These are phyloP conservation scores for Rosa rugosa DNA, from an alignment of 306 rosid species.

Conservation along the genomic window DNA sequence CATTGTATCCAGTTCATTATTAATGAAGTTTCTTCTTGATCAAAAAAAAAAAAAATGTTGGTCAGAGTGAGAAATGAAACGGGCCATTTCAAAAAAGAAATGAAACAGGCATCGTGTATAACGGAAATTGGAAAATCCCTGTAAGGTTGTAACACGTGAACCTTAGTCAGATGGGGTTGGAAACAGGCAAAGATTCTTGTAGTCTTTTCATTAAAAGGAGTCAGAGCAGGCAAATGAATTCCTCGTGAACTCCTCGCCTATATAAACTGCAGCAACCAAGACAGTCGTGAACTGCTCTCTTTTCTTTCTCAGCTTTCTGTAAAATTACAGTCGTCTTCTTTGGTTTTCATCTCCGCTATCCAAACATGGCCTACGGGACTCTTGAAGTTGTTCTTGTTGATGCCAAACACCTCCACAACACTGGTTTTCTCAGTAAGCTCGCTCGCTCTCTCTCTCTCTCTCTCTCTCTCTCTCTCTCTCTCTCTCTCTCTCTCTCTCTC, in stretches of 20 bases:
- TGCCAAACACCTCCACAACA: background rate
- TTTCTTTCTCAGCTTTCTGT: background rate
- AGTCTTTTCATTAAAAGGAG: background rate
- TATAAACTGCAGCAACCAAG: background rate
- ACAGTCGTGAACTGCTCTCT: background rate
- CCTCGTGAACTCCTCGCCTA: background rate
- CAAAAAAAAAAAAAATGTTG: too few species aligned
- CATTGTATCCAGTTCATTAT: too few species aligned
- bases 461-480: slow-evolving; percentile 8
- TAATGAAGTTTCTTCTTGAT: too few species aligned
- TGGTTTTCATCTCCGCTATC: background rate
- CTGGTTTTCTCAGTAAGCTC: background rate
- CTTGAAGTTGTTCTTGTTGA: slow-evolving; percentile 7
- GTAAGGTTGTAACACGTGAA: background rate
- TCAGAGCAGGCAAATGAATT: background rate
- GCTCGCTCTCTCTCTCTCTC: background rate
- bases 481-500: slow-evolving; percentile 2
- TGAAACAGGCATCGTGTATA: background rate
- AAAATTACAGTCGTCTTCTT: background rate
- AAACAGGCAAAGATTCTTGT: background rate
- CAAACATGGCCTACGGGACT: background rate
- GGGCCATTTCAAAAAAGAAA: too few species aligned
- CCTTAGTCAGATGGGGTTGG: background rate
- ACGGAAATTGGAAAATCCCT: background rate
- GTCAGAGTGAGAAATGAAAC: too few species aligned